These are phyloP conservation scores for Lasiodiplodia citricola DNA, from an alignment of 2,329 filamentous ascomycete species.

Conservation along the genomic window DNA sequence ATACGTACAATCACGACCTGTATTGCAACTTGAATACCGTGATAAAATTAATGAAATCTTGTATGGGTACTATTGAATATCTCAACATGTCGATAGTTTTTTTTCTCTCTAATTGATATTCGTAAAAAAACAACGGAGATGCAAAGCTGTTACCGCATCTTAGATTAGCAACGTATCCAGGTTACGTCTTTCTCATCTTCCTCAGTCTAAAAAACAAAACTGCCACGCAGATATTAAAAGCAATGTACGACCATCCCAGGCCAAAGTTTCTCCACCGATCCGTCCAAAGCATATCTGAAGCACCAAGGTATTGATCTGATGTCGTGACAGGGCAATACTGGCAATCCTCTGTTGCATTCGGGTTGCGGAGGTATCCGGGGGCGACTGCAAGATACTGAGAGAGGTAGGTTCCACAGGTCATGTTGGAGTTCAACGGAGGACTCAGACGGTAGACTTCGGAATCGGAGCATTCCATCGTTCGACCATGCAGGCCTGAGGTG, in stretches of 20 bases:
- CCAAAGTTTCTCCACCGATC: slow-evolving; percentile 73
- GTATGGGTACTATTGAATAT: too few relatives aligned
- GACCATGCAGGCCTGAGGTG: slow-evolving; percentile 49
- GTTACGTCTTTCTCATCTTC: neutral
- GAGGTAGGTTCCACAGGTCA: slow-evolving; percentile 55
- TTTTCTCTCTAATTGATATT: too few relatives aligned
- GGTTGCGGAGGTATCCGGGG: slow-evolving; percentile 52
- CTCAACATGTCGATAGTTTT: too few relatives aligned
- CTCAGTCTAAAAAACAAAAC: neutral
- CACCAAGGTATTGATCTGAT: slow-evolving; percentile 55
- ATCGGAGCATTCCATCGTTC: slow-evolving; percentile 53
- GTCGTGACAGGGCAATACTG: slow-evolving; percentile 54
- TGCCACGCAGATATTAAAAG: slow-evolving; percentile 62
- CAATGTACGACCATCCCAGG: slow-evolving; percentile 69
- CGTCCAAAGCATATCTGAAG: slow-evolving; percentile 49
- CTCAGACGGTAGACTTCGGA: neutral
- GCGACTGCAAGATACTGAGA: slow-evolving; percentile 42
- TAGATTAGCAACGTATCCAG: too few relatives aligned
- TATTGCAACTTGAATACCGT: too few relatives aligned
- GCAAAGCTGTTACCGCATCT: too few relatives aligned
- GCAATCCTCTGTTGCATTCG: slow-evolving; percentile 52
- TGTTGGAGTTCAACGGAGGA: slow-evolving; percentile 30
- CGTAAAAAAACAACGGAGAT: too few relatives aligned
- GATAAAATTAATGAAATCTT: too few relatives aligned
- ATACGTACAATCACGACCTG: too few relatives aligned